A percentile compares a stretch with the other conserved stretches of the same genome.
These are phyloP conservation scores for Aspergillus taichungensis DNA, from an alignment of 495 filamentous ascomycete genomes.

Conservation along the genomic window DNA sequence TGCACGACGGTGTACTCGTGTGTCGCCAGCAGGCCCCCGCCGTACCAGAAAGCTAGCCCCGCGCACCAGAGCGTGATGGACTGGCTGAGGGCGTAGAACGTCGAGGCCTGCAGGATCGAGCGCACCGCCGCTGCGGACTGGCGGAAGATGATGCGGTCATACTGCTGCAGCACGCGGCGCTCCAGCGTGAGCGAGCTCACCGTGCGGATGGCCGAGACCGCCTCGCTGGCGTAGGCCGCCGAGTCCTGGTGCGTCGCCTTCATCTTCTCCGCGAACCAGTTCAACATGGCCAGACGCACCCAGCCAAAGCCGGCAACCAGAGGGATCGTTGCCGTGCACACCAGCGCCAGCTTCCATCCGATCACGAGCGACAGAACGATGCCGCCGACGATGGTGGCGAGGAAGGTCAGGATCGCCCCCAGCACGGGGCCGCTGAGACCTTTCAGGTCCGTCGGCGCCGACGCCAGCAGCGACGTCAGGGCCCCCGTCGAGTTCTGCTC, in stretches of 20 bases:
- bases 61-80: constrained; percentile 24
- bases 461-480: constrained; percentile 5
- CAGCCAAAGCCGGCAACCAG: constrained; percentile 44
- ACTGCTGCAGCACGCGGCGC: constrained; percentile 30
- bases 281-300: constrained; percentile 34
- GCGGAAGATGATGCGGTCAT: constrained; percentile 33
- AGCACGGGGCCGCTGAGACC: constrained; percentile 30
- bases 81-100: constrained; percentile 14
- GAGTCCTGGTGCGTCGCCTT: constrained; percentile 38
- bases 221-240: constrained; percentile 42
- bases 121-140: constrained; percentile 37
- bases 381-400: constrained; percentile 16
- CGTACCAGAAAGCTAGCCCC: constrained; percentile 46
- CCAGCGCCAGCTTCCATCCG: constrained; percentile 53
- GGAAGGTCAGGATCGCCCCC: constrained; percentile 19
- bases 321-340: constrained; percentile 44
- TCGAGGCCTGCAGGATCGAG: constrained; percentile 6
- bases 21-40: constrained; percentile 34
- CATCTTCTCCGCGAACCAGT: constrained; percentile 40
- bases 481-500: constrained; percentile 8
- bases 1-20: constrained; percentile 39
- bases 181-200: constrained; percentile 47
- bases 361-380: constrained; percentile 42
- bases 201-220: constrained; percentile 42
- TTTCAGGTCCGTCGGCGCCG: constrained; percentile 41